Conservation (phyloP, 2,329 filamentous ascomycete species). For the Fusarium sororula region DNA sequence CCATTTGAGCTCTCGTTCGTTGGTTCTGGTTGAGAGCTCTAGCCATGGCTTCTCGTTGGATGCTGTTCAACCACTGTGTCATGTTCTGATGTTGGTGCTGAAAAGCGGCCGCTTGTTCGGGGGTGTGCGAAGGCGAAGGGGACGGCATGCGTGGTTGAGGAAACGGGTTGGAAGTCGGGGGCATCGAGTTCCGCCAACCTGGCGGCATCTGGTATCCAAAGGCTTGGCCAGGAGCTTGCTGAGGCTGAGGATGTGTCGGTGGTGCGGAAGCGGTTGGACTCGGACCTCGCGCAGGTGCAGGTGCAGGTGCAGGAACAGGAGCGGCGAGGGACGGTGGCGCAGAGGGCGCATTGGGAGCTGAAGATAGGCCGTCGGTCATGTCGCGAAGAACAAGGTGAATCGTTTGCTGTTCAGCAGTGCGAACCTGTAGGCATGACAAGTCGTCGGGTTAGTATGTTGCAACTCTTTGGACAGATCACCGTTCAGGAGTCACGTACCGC, state of each 20-base stretch:
- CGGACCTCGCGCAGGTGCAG: conserved; percentile 37
- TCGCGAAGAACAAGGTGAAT: conserved; percentile 64
- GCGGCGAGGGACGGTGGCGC: conserved; percentile 3
- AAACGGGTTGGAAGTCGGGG: conserved; percentile 40
- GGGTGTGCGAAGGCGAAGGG: conserved; percentile 41
- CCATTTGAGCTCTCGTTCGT: conserved; percentile 51
- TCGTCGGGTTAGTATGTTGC: conserved; percentile 35
- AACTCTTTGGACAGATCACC: neutral
- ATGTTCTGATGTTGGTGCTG: conserved; percentile 55
- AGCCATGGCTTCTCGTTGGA: conserved; percentile 58
- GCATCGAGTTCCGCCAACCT: conserved; percentile 43
- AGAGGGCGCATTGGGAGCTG: conserved; percentile 37
- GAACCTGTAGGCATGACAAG: conserved; percentile 48
- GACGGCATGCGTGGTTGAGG: conserved; percentile 46
- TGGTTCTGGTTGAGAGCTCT: conserved; percentile 57
- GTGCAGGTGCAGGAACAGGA: conserved; percentile 12
- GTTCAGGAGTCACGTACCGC: conserved; percentile 48
- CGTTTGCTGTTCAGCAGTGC: conserved; percentile 57
- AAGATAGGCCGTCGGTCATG: conserved; percentile 42
- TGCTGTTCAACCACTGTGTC: conserved; percentile 56
- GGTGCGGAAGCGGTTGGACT: conserved; percentile 41
- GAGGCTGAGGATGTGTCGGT: conserved; percentile 34
- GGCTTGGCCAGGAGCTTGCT: conserved; percentile 28
- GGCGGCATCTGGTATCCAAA: conserved; percentile 44
- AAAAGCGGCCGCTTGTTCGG: conserved; percentile 45